phyloP scores from a whole-genome alignment of 148 eudicot species.

The Rhododendron simsii region DNA sequence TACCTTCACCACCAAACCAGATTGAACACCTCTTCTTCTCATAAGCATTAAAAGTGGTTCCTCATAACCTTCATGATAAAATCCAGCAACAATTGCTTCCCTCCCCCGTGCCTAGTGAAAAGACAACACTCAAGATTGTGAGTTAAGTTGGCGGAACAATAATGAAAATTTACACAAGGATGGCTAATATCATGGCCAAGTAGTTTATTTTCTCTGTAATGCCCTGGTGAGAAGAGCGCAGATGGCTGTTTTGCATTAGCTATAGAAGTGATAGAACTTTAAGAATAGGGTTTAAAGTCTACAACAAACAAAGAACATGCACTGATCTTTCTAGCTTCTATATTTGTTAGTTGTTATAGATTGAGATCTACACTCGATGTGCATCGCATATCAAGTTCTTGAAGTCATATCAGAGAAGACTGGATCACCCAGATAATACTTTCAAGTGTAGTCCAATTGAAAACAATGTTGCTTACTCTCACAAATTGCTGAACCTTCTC shows the following conservation, averaged over 20 bases:
- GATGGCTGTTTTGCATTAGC: neutral
- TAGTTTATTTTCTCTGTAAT: neutral
- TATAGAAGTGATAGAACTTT: neutral
- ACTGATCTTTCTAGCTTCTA: neutral
- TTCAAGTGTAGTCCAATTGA: neutral
- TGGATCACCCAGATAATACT: neutral
- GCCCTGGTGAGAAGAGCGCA: neutral
- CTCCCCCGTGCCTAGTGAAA: conserved; percentile 68
- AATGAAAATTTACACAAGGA: neutral
- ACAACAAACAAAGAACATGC: neutral
- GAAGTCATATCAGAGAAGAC: neutral
- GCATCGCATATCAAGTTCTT: neutral
- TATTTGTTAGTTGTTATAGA: neutral
- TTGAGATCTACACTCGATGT: neutral
- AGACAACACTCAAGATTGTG: neutral
- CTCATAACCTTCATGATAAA: conserved; percentile 97
- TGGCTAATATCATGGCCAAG: neutral
- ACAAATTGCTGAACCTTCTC: conserved; percentile 96
- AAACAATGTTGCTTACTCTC: conserved; percentile 49
- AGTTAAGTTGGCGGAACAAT: neutral
- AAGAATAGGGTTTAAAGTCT: neutral
- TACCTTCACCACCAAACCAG: conserved; percentile 96
- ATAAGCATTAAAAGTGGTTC: conserved; percentile 94
- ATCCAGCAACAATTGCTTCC: conserved; percentile 91
- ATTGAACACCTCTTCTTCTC: conserved; percentile 90